These are phyloP conservation scores for Pichia pseudocactophila DNA, from an alignment of 805 yeast genomes.

Conservation along the genomic window DNA sequence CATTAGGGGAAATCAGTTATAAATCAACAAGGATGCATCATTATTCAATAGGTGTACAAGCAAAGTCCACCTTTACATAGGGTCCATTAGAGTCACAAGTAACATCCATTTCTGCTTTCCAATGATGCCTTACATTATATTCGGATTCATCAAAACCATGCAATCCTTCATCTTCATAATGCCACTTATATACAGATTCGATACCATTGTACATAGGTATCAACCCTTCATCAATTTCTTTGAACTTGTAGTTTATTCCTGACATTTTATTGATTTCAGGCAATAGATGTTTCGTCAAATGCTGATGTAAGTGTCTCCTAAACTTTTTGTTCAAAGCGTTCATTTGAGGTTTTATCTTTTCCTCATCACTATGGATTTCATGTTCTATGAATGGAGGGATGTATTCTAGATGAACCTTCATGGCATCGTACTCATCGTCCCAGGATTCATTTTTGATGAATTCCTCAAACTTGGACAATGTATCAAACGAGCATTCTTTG, in stretches of 20 bases:
- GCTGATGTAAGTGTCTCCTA: constrained; percentile 66
- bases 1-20: background rate
- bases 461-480: constrained; percentile 50
- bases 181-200: constrained; percentile 47
- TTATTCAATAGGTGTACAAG: constrained; percentile 1
- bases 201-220: constrained; percentile 32
- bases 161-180: constrained; percentile 45
- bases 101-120: constrained; percentile 55
- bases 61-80: constrained; percentile 53
- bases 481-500: constrained; percentile 40
- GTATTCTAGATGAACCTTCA: constrained; percentile 57
- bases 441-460: constrained; percentile 62
- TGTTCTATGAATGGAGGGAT: constrained; percentile 64
- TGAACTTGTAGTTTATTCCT: constrained; percentile 35
- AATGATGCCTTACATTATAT: constrained; percentile 42
- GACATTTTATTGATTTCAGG: constrained; percentile 52
- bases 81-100: constrained; percentile 61
- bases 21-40: background rate
- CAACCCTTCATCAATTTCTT: constrained; percentile 40
- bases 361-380: constrained; percentile 59
- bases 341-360: constrained; percentile 60
- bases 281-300: constrained; percentile 58
- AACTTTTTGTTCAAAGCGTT: constrained; percentile 64
- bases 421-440: constrained; percentile 62
- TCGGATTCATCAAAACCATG: constrained; percentile 43